Base-by-base conservation (phyloP, 805 yeast species). In the Lipomyces spencermartinsiae region DNA sequence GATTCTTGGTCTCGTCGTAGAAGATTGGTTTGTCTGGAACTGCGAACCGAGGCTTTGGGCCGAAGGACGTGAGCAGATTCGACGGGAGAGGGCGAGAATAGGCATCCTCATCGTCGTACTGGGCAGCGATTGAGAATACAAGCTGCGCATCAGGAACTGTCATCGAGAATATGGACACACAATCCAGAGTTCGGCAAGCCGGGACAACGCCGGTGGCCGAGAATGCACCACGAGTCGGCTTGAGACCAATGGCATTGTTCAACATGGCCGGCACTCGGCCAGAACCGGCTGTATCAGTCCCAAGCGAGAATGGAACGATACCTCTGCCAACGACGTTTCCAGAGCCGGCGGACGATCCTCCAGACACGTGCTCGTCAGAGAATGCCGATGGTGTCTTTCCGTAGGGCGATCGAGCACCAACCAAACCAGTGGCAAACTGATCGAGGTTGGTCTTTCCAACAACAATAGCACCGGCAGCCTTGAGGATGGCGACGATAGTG, bases 251-350 rank as follows among this genome's bases (percentile, higher is more conserved):
- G 73, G 93, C 80, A 79, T 95, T 95, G 84, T 94, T 94, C 72
- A 94, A 83, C 37, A 93, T 94, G 33, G 98, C 98, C 34, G 99
- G 99, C 39, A 94, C 99, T 76, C 99, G 86, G 55, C 98, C 98
- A 5, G 97, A 92, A 29, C 99, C 99, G 9, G 99, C 99, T 49
- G 99, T 94, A 77, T 94, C 99, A 5, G 98, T 95, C 49, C 98
- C 98, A 73, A 94, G 83, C 0, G 97, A 85, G 60, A 94, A 75
- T 43, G 98, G 97, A 19, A 92, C 97, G 59, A 88, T 82, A 67
- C 98, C 98, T 73, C 93, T 85, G 25, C 93, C 94, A 22, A 93
- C 98, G 29, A 89, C 93, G 14, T 89, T 87, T 5, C 97, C 96
- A n/a, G 97, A 92, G 12, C 99, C 99, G 0, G 98, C 93, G 51